Evolutionary conservation across 768 basidiomycete genomes (phyloP).

Genomic region (Lepiota subincarnata): DNA sequence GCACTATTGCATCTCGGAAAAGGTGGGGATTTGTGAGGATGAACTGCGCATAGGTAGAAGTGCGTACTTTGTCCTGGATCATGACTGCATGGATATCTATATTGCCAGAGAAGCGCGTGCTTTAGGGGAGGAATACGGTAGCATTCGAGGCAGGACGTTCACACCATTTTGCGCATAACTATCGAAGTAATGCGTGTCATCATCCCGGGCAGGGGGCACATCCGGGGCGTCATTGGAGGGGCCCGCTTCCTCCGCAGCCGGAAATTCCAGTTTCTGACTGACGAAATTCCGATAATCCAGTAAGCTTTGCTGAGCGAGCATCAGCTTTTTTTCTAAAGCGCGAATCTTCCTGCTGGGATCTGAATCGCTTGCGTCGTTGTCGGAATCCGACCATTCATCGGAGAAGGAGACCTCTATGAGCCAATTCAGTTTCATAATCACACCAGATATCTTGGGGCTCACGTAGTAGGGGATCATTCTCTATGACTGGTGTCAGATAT

Average conservation of each 20-base stretch:
- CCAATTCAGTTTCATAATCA: slow-evolving; percentile 9
- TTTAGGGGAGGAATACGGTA: background rate
- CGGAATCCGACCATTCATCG: slow-evolving; percentile 74
- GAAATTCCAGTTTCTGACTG: slow-evolving; percentile 45
- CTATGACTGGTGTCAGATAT: slow-evolving; percentile 76
- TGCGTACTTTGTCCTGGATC: slow-evolving; percentile 94
- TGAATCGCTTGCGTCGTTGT: slow-evolving; percentile 34
- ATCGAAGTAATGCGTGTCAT: slow-evolving; percentile 92
- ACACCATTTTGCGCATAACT: slow-evolving; percentile 86
- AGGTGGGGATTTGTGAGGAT: slow-evolving; percentile 78
- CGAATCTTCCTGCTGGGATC: slow-evolving; percentile 46
- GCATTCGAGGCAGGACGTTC: slow-evolving; percentile 12
- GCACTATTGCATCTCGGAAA: slow-evolving; percentile 81
- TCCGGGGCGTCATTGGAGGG: slow-evolving; percentile 20
- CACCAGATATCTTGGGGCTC: slow-evolving; percentile 24
- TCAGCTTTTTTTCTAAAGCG: slow-evolving; percentile 59
- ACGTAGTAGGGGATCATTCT: slow-evolving; percentile 91
- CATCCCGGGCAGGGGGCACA: slow-evolving; percentile 50
- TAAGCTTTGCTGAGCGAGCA: slow-evolving; percentile 54
- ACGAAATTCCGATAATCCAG: slow-evolving; percentile 59
- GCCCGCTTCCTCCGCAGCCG: slow-evolving; percentile 38
- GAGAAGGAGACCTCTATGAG: slow-evolving; percentile 51
- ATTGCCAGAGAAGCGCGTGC: background rate
- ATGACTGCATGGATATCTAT: slow-evolving; percentile 93
- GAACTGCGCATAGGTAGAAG: slow-evolving; percentile 88